Base-by-base conservation (phyloP, 2,329 filamentous ascomycete genomes). In the Penicillium italicum region DNA sequence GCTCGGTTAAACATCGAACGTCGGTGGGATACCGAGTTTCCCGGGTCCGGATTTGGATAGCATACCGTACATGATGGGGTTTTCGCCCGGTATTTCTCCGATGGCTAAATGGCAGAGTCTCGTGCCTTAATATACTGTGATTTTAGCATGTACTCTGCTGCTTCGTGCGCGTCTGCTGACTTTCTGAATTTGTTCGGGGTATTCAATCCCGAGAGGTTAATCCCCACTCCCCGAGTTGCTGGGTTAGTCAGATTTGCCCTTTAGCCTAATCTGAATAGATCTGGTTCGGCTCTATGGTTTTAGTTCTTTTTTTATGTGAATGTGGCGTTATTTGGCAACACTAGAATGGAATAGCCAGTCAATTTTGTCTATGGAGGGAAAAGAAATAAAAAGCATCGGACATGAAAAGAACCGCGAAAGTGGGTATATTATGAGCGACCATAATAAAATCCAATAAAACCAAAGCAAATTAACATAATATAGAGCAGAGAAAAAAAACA, bases 11-110 rank as follows among this genome's bases (percentile, higher is more conserved):
- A 37, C 34, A 6, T 18, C n/a, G n/a, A 42, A 44, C 26, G 30
- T 50, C 42, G 49, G 42, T 31, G 50, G 44, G 33, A 57, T 57
- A 46, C 55, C 55, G 55, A 57, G 44, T 53, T 20, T 50, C 24
- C 55, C 55, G 55, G 44, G 43, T 37, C 31, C 34, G 31, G 37
- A 55, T 55, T 22, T 38, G 48, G 53, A 45, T 33, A 50, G 37
- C 20, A 22, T 24, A 43, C 49, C 22, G 49, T 40, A 47, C 53
- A 50, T 18, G 46, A 43, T 28, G n/a, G 8, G 12, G 18, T 7
- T 54, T 57, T 41, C 41, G 33, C 44, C 55, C 44, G 43, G 38
- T n/a, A 28, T 28, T 22, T 43, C 28, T 26, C 53, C 53, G 50
- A 18, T 20, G 44, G 51, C 18, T 55, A 55, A 36, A 37, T 37